These are phyloP conservation scores for Verticillium alfalfae DNA, from an alignment of 2,329 filamentous ascomycete species.

Conservation along the genomic window DNA sequence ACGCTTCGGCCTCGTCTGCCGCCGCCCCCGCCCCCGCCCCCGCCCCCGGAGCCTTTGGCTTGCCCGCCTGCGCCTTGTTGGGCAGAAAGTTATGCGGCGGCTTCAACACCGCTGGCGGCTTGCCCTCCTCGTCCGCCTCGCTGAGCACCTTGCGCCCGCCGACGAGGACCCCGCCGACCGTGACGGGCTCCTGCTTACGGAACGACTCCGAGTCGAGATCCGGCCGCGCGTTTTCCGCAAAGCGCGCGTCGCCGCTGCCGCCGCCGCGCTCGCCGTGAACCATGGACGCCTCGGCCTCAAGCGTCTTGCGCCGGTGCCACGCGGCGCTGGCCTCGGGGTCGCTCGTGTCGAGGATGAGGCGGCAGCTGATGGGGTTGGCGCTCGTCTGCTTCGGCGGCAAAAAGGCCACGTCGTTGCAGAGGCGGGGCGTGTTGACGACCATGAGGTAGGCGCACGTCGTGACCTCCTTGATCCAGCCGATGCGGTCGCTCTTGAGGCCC, in stretches of 20 bases:
- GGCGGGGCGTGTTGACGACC: constrained; percentile 82
- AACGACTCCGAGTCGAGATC: background rate
- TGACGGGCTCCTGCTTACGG: constrained; percentile 22
- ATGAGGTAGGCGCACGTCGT: constrained; percentile 89
- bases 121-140: constrained; percentile 38
- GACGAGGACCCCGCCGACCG: constrained; percentile 48
- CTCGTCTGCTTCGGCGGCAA: constrained; percentile 72
- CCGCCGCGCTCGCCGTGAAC: constrained; percentile 5
- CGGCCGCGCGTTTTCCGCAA: constrained; percentile 1
- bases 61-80: constrained; percentile 7
- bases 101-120: constrained; percentile 37
- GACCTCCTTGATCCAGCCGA: constrained; percentile 89
- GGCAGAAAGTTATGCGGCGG: constrained; percentile 36
- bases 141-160: constrained; percentile 46
- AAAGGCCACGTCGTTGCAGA: constrained; percentile 85
- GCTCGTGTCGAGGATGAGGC: constrained; percentile 57
- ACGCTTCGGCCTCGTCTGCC: background rate
- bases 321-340: constrained; percentile 27
- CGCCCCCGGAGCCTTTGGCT: constrained; percentile 9
- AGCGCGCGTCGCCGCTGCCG: constrained; percentile 1
- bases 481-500: constrained; percentile 65
- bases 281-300: constrained; percentile 31
- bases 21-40: constrained; percentile 13
- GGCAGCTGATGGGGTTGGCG: constrained; percentile 72
- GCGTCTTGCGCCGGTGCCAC: constrained; percentile 26